Evolutionary conservation across 495 filamentous ascomycete genomes (phyloP), one percentile per base, ranked within the genome.

Genomic region (Astrocystis sublimbata): DNA sequence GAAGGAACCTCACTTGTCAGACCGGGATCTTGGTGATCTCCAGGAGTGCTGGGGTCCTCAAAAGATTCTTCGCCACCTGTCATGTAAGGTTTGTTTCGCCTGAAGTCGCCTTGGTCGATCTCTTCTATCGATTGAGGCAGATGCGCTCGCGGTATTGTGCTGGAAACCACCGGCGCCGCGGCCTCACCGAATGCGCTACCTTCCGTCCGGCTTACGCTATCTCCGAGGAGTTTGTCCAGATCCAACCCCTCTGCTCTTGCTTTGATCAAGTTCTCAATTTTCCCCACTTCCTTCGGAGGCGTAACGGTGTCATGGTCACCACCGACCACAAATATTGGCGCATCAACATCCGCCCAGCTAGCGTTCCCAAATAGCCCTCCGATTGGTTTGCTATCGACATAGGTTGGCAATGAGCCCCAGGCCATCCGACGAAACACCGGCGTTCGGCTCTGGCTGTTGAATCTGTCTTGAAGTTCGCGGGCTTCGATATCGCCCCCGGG

Each of bases 351-450:
- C 17, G 83, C 78, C 93, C 93, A 98, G 24, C 88, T 78, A 2
- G 88, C 81, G 54, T 82, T 71, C 0, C 87, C 86, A 41, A 92
- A 88, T 10, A 94, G 69, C 2, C 90, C 90, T 6, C 85, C 86
- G n/a, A 77, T 68, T 4, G 83, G 69, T 13, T 76, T 66, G 21
- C 76, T 81, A 19, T 79, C 68, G 10, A 77, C 60, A 62, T 85
- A 86, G 13, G 73, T 77, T 13, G 89, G 85, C 19, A 92, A 72
- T 45, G 78, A 75, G 2, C 92, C 92, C 75, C 81, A 89, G 4
- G 86, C 89, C 89, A 96, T 93, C 38, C 92, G 83, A 61, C 88
- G 84, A 85, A 90, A 96, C 0, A 96, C 91, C 0, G 88, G 79
- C 0, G 92, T 92, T 64, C 78, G 82, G 62, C 89, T 93, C 69